Conservation (phyloP, 768 basidiomycete genomes). For the Russula earlei region DNA sequence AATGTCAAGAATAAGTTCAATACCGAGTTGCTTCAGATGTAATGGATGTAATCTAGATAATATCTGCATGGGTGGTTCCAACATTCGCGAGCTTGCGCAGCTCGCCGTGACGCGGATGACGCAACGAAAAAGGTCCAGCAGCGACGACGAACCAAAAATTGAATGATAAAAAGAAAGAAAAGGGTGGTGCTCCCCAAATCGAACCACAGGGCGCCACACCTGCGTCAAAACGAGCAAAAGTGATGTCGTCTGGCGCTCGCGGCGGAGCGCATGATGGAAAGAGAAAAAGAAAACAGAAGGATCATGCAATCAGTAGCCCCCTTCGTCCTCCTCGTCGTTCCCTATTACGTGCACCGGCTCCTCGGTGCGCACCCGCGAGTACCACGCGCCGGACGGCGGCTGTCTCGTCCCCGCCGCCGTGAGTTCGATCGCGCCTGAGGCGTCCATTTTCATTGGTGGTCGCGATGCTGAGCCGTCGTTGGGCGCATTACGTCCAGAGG, state of each 20-base stretch:
- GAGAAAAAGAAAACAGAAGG: not conserved
- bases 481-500: slow-evolving; percentile 48
- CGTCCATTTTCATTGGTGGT: slow-evolving; percentile 11
- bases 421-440: slow-evolving; percentile 36
- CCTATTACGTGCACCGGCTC: slow-evolving; percentile 38
- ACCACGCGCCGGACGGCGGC: no score
- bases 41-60: not conserved
- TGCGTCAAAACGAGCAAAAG: no score
- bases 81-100: not conserved
- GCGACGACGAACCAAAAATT: no score
- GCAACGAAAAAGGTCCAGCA: not conserved
- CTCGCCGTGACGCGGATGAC: not conserved
- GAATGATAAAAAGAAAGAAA: no score
- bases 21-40: not conserved
- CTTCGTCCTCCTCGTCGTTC: slow-evolving; percentile 35
- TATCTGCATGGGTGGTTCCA: not conserved
- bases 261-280: not conserved
- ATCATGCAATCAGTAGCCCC: not conserved
- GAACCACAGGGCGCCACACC: no score
- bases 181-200: no score
- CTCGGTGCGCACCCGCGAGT: slow-evolving; percentile 45
- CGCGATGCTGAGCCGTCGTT: no score
- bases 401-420: slow-evolving; percentile 25
- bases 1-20: not conserved
- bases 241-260: not conserved